phyloP scores from a whole-genome alignment of 805 yeast genomes.

The Cephaloascus albidus region DNA sequence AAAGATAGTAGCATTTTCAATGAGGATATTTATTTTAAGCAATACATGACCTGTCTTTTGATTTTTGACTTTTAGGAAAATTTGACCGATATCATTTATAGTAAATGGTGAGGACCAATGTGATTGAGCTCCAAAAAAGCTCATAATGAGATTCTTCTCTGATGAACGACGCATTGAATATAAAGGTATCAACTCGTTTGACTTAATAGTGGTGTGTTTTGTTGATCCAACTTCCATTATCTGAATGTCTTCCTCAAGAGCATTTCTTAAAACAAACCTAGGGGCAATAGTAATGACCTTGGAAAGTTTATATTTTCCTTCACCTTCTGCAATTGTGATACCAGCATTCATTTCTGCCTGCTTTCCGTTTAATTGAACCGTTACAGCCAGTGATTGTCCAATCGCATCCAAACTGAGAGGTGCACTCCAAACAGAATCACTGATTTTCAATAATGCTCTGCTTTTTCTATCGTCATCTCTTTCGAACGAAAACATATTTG shows the following conservation, averaged over 20 bases:
- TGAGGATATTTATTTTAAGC: constrained; percentile 59
- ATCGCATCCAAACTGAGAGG: constrained; percentile 83
- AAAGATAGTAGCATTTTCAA: constrained; percentile 80
- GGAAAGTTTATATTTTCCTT: constrained; percentile 69
- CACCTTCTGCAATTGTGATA: constrained; percentile 67
- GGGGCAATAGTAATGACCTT: constrained; percentile 79
- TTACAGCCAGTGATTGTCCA: constrained; percentile 63
- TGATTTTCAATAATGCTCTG: constrained; percentile 57
- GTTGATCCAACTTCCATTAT: constrained; percentile 64
- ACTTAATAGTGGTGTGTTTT: constrained; percentile 31
- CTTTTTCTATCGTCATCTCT: constrained; percentile 46
- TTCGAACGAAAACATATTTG: constrained; percentile 82
- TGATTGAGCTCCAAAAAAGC: constrained; percentile 45
- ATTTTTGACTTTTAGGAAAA: constrained; percentile 60
- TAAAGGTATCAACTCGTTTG: constrained; percentile 44
- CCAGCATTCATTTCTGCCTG: constrained; percentile 68
- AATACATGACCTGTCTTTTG: constrained; percentile 60
- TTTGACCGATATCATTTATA: constrained; percentile 76
- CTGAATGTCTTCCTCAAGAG: constrained; percentile 43
- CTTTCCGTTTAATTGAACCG: constrained; percentile 35
- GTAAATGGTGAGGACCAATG: constrained; percentile 86
- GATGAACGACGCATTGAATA: constrained; percentile 51
- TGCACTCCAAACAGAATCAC: constrained; percentile 61
- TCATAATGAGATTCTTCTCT: constrained; percentile 51
- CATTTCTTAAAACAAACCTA: constrained; percentile 66